A percentile compares a stretch with the other conserved stretches of the same genome.
These are phyloP conservation scores for Candida tunisiensis DNA, from an alignment of 1,139 yeast genomes.

Conservation along the genomic window DNA sequence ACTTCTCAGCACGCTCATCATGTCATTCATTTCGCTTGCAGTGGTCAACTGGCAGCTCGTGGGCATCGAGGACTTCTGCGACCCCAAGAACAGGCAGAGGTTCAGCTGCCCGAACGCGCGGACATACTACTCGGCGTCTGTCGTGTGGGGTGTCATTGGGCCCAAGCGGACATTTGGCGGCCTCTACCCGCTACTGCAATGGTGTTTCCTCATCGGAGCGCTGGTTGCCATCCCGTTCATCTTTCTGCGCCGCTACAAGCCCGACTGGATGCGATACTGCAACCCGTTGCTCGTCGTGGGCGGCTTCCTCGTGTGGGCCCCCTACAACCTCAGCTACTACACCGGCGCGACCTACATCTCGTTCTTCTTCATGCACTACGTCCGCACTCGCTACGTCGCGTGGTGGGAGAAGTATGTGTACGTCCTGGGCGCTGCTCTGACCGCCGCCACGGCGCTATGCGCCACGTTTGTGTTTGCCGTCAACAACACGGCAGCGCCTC, in stretches of 20 bases:
- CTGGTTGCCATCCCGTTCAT: conserved; percentile 15
- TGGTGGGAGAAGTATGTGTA: conserved; percentile 59
- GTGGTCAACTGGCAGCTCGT: conserved; percentile 36
- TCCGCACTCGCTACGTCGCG: conserved; percentile 29
- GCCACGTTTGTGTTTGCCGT: conserved; percentile 16
- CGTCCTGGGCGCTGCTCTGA: conserved; percentile 36
- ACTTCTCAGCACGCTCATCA: conserved; percentile 23
- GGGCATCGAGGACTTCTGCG: conserved; percentile 32
- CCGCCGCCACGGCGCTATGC: conserved; percentile 39
- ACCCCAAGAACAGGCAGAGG: conserved; percentile 35
- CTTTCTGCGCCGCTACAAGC: conserved; percentile 9
- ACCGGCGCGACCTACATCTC: conserved; percentile 33
- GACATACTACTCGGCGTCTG: conserved; percentile 35
- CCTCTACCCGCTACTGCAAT: conserved; percentile 31
- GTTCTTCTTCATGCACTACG: conserved; percentile 33
- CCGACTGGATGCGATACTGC: conserved; percentile 22
- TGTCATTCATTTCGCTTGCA: conserved; percentile 30
- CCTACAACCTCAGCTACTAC: conserved; percentile 34
- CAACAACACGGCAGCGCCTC: conserved; percentile 5
- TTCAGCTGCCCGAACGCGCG: conserved; percentile 31
- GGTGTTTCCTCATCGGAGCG: conserved; percentile 31
- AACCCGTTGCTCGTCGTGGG: conserved; percentile 16
- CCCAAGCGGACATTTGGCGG: conserved; percentile 34
- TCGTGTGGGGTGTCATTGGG: conserved; percentile 48
- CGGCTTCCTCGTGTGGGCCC: conserved; percentile 25